phyloP scores from a whole-genome alignment of 2,329 filamentous ascomycete species.

The Alternaria arbusti region DNA sequence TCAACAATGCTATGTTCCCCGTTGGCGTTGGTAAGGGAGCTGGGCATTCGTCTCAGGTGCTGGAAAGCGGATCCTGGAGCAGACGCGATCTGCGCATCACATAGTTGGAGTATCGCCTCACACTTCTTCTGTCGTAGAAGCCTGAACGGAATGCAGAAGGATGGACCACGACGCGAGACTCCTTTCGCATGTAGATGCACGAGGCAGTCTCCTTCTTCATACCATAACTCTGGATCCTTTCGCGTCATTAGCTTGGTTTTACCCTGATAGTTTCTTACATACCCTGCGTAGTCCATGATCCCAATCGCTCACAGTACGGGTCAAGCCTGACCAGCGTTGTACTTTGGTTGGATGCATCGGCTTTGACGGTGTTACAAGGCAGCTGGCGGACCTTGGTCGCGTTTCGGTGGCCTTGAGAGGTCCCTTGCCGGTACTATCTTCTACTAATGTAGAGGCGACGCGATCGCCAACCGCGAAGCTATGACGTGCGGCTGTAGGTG shows the following conservation, averaged over 20 bases:
- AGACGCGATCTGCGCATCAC: slow-evolving; percentile 45
- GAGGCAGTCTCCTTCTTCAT: slow-evolving; percentile 70
- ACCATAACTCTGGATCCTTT: slow-evolving; percentile 76
- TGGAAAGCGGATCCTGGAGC: slow-evolving; percentile 8
- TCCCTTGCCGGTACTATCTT: background rate
- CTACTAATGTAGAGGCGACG: background rate
- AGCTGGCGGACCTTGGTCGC: slow-evolving; percentile 26
- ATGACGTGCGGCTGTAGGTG: slow-evolving; percentile 7
- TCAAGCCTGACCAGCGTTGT: slow-evolving; percentile 45
- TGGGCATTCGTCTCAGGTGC: slow-evolving; percentile 22
- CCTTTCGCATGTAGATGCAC: slow-evolving; percentile 72
- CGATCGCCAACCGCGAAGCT: slow-evolving; percentile 7
- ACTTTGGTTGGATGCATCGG: slow-evolving; percentile 32
- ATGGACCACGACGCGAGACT: slow-evolving; percentile 68
- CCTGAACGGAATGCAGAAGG: slow-evolving; percentile 69
- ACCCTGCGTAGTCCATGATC: slow-evolving; percentile 54
- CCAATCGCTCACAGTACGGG: slow-evolving; percentile 48
- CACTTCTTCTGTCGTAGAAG: slow-evolving; percentile 65
- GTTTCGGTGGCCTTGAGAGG: background rate
- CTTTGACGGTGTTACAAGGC: slow-evolving; percentile 21
- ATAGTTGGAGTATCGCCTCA: slow-evolving; percentile 62
- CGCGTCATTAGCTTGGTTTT: slow-evolving; percentile 5
- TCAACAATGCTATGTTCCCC: slow-evolving; percentile 52
- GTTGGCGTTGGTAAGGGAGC: slow-evolving; percentile 51
- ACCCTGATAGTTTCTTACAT: slow-evolving; percentile 19